Percentiles rank a stretch among this genome's conserved stretches.
Conservation (phyloP, 345 rosid species). For the Gossypium sturtianum region DNA sequence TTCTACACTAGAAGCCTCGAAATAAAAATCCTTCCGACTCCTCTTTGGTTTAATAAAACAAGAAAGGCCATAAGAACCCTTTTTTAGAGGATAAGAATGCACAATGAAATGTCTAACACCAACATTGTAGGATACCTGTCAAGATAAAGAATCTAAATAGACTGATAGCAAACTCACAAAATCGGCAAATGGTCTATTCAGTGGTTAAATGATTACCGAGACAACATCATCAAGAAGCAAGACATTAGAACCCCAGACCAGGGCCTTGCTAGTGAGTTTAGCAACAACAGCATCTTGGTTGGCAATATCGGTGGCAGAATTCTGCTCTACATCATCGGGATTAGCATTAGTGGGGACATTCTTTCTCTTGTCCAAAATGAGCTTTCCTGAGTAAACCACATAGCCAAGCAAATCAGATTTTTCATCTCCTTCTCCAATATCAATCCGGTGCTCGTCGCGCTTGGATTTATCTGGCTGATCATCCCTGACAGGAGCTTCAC, state of each 20-base stretch:
- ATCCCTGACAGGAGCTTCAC: conserved; percentile 19
- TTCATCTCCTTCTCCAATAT: conserved; percentile 80
- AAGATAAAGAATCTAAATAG: conserved; percentile 9
- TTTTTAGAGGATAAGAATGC: conserved; percentile 76
- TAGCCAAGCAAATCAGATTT: conserved; percentile 81
- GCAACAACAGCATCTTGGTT: conserved; percentile 61
- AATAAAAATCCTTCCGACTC: conserved; percentile 73
- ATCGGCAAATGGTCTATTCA: not conserved
- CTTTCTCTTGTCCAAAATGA: conserved; percentile 58
- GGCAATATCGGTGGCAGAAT: conserved; percentile 33
- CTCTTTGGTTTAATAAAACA: conserved; percentile 76
- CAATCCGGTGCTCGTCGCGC: conserved; percentile 63
- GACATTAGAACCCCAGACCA: conserved; percentile 80
- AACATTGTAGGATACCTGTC: conserved; percentile 73
- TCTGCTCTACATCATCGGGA: conserved; percentile 34
- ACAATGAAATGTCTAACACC: conserved; percentile 90
- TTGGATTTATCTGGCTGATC: conserved; percentile 43
- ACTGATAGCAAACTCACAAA: conserved; percentile 6
- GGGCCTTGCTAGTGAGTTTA: conserved; percentile 77
- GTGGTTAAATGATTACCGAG: conserved; percentile 45
- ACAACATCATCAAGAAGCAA: conserved; percentile 67
- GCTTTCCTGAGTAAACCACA: conserved; percentile 69
- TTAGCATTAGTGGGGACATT: conserved; percentile 26
- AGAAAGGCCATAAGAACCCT: conserved; percentile 61
- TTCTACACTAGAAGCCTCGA: conserved; percentile 64